These are phyloP conservation scores for Boechera retrofracta DNA, from an alignment of 345 rosid species.

Conservation along the genomic window DNA sequence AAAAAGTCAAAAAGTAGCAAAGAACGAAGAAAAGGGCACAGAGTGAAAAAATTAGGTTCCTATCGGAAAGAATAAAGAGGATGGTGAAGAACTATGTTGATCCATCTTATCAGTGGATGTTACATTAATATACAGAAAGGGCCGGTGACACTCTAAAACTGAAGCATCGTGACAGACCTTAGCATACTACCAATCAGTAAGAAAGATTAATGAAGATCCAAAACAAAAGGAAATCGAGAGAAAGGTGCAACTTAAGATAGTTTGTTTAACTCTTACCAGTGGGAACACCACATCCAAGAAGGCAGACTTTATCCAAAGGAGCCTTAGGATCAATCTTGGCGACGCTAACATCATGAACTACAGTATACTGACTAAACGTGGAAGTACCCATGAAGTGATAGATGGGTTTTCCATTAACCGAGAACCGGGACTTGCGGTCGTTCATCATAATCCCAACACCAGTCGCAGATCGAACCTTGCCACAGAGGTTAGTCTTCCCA, in stretches of 20 bases:
- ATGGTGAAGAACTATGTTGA: neutral
- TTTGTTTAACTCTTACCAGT: constrained; percentile 60
- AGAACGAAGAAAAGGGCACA: neutral
- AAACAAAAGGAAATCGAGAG: neutral
- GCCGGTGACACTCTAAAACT: neutral
- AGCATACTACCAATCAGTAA: neutral
- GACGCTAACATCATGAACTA: constrained; percentile 97
- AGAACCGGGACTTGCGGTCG: constrained; percentile 86
- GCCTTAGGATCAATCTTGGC: constrained; percentile 92
- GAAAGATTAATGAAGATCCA: neutral
- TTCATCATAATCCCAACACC: constrained; percentile 97
- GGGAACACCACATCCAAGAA: constrained; percentile 99
- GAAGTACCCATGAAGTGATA: constrained; percentile 99
- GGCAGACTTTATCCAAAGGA: constrained; percentile 97
- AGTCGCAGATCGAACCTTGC: constrained; percentile 89
- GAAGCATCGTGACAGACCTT: neutral
- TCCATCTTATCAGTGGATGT: constrained; percentile 8
- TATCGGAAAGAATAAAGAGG: neutral
- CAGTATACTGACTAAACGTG: constrained; percentile 96
- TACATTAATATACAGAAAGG: neutral
- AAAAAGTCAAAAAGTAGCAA: constrained; percentile 3
- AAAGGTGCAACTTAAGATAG: neutral
- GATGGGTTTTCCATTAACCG: constrained; percentile 80
- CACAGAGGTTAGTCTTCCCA: constrained; percentile 97
- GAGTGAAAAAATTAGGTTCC: neutral